These are phyloP conservation scores for Spathaspora arborariae DNA, from an alignment of 805 yeast species.

Conservation along the genomic window DNA sequence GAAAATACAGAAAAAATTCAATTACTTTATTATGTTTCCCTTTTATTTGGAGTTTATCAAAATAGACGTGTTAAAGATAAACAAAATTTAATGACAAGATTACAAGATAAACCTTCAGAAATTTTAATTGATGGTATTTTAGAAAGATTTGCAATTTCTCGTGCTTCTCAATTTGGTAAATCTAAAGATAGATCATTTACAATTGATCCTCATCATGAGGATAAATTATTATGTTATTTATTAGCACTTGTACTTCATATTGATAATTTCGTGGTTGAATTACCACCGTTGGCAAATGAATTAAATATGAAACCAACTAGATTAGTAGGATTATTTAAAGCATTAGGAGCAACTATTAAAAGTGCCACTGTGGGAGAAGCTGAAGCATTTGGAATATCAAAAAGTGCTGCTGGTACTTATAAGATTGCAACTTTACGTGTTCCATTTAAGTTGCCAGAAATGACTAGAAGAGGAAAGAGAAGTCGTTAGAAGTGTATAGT, in stretches of 20 bases:
- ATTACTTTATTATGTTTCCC: conserved; percentile 73
- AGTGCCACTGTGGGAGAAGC: conserved; percentile 71
- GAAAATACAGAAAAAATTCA: conserved; percentile 57
- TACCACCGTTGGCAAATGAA: conserved; percentile 82
- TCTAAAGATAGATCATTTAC: conserved; percentile 72
- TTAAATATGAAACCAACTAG: conserved; percentile 75
- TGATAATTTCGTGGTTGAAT: conserved; percentile 69
- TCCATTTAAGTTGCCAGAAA: conserved; percentile 85
- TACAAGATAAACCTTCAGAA: conserved; percentile 68
- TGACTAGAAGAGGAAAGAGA: conserved; percentile 56
- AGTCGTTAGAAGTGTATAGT: background rate
- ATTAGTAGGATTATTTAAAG: conserved; percentile 63
- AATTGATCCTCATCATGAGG: conserved; percentile 86
- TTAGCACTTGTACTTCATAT: conserved; percentile 71
- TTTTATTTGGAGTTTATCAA: conserved; percentile 74
- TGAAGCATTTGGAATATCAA: conserved; percentile 66
- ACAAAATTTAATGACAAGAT: conserved; percentile 55
- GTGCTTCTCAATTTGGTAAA: conserved; percentile 64
- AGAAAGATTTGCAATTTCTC: conserved; percentile 64
- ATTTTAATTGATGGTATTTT: conserved; percentile 67
- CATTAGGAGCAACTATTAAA: conserved; percentile 79
- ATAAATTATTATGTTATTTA: conserved; percentile 76
- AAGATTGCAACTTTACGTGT: conserved; percentile 82
- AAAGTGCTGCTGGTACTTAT: conserved; percentile 55
- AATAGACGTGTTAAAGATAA: conserved; percentile 61